These are phyloP conservation scores for Gossypium herbaceum DNA, from an alignment of 345 rosid genomes.

Conservation along the genomic window DNA sequence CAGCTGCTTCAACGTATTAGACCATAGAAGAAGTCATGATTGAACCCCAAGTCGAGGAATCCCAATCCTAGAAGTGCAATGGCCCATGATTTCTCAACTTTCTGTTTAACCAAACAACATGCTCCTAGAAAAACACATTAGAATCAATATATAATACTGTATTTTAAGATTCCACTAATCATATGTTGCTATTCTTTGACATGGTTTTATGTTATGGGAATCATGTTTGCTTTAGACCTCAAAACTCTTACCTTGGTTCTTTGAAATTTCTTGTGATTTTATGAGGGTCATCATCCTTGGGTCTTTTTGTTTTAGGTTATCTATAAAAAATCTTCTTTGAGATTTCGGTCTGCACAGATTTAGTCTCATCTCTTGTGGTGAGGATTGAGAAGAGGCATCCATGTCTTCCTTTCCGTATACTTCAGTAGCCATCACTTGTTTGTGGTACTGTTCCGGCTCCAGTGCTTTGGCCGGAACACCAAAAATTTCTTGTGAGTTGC, in stretches of 20 bases:
- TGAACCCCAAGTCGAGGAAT: constrained; percentile 45
- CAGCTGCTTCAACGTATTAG: constrained; percentile 37
- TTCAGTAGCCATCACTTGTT: constrained; percentile 20
- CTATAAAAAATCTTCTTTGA: constrained; percentile 34
- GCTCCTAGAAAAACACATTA: constrained; percentile 36
- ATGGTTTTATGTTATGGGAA: constrained; percentile 8
- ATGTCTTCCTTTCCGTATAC: constrained; percentile 17
- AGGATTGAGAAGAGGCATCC: constrained; percentile 14
- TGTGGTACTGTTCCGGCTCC: constrained; percentile 20
- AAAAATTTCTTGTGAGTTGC: constrained; percentile 22
- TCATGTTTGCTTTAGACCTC: constrained; percentile 13
- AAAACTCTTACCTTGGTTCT: constrained; percentile 37
- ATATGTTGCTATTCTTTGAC: not conserved
- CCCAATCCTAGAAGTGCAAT: constrained; percentile 58
- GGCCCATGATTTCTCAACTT: constrained; percentile 30
- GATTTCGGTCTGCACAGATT: constrained; percentile 21
- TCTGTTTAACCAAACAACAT: constrained; percentile 28
- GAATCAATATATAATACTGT: constrained; percentile 11
- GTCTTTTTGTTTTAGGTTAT: constrained; percentile 16
- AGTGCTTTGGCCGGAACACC: constrained; percentile 18
- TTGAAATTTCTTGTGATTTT: constrained; percentile 22
- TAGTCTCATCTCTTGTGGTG: constrained; percentile 9
- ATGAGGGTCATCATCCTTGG: constrained; percentile 11
- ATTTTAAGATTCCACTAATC: not conserved
- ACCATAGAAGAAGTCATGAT: constrained; percentile 66